These are phyloP conservation scores for Coccomyxa sp. DNA, from an alignment of 139 green algal species.

Conservation along the genomic window DNA sequence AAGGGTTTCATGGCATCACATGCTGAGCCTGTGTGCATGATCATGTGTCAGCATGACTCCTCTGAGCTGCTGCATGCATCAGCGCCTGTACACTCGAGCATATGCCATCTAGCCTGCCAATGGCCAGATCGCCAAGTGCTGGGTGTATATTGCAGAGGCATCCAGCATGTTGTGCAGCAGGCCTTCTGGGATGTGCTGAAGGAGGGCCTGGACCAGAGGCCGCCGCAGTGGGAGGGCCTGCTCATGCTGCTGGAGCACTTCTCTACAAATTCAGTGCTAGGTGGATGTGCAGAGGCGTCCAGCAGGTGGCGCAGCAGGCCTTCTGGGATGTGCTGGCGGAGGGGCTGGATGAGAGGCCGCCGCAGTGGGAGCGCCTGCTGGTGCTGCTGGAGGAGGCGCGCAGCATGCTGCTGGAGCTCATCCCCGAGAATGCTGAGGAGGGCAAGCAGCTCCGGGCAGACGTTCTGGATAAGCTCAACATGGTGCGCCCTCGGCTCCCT, in stretches of 20 bases:
- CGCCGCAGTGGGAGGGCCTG: conserved; percentile 11
- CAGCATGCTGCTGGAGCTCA: conserved; percentile 23
- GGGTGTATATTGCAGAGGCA: neutral
- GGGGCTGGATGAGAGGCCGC: neutral
- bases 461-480: conserved; percentile 20
- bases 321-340: conserved; percentile 14
- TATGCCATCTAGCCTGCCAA: too few species aligned
- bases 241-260: conserved; percentile 19
- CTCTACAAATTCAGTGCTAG: too few species aligned
- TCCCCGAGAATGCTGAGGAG: conserved; percentile 3
- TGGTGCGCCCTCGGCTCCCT: conserved; percentile 6
- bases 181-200: conserved; percentile 15
- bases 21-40: too few species aligned
- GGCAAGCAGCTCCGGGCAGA: conserved; percentile 10
- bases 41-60: too few species aligned
- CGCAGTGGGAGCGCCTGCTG: conserved; percentile 12
- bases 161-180: neutral
- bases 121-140: too few species aligned
- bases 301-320: conserved; percentile 4
- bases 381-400: conserved; percentile 20
- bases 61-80: too few species aligned
- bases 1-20: too few species aligned
- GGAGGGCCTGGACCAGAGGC: neutral
- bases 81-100: too few species aligned
- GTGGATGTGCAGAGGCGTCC: neutral